Conservation (phyloP, 371 early-diverging fungal species). For the Syncephalastrum racemosum region DNA sequence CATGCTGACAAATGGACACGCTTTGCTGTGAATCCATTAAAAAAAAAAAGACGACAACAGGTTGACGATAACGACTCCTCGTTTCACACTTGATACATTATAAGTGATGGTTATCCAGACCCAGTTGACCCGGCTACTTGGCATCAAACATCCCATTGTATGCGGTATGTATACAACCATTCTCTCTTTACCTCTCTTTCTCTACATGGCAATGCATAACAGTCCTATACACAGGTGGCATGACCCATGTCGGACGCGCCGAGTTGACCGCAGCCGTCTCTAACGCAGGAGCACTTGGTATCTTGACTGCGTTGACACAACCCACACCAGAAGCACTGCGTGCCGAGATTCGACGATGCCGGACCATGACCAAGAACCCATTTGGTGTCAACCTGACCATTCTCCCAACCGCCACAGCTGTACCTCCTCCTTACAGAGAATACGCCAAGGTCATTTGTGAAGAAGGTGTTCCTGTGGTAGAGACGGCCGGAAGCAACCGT, state of each 20-base stretch:
- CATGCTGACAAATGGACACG: too few relatives aligned
- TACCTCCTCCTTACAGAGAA: conserved; percentile 78
- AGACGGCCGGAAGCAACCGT: conserved; percentile 69
- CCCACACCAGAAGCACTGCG: conserved; percentile 81
- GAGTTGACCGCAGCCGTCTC: conserved; percentile 88
- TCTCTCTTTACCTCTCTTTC: too few relatives aligned
- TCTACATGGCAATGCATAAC: too few relatives aligned
- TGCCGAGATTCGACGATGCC: conserved; percentile 70
- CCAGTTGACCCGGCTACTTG: conserved; percentile 62
- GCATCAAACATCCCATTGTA: conserved; percentile 71
- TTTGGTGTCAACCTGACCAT: conserved; percentile 81
- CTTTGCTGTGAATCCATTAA: too few relatives aligned
- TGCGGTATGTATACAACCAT: conserved; percentile 31
- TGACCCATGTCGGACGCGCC: conserved; percentile 62
- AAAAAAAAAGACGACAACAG: too few relatives aligned
- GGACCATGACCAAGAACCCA: conserved; percentile 72
- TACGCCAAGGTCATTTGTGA: conserved; percentile 76
- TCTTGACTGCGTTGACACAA: conserved; percentile 86
- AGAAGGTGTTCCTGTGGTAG: conserved; percentile 77
- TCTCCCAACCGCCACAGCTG: conserved; percentile 51
- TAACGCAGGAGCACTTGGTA: conserved; percentile 97
- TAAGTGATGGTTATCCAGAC: conserved; percentile 64
- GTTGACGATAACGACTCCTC: too few relatives aligned
- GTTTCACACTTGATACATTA: neutral
- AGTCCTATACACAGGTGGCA: conserved; percentile 10